Base-by-base conservation (phyloP, 2,329 filamentous ascomycete species). In the Stagonosporopsis tanaceti region DNA sequence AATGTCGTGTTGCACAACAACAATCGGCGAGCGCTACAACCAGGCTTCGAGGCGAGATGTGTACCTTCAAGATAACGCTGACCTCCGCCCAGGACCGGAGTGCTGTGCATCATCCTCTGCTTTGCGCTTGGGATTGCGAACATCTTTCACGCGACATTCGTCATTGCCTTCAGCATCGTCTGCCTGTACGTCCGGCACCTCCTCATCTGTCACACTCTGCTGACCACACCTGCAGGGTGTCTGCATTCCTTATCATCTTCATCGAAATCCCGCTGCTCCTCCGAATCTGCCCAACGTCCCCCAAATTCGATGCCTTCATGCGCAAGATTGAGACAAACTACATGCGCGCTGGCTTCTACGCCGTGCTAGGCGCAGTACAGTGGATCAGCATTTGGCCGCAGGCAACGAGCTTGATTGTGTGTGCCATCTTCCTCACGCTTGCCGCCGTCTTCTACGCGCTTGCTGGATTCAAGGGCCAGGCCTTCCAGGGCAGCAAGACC, bases 251-350 rank as follows among this genome's bases (percentile, higher is more conserved):
- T 66, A 79, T 82, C 68, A 75, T 82, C 69, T 82, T 83, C 71
- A 79, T 82, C 65, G 81, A 99, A 78, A 89, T 99, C 17, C 95
- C 95, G 27, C 89, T 98, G 58, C 90, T 99, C 56, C 89, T 99
- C 61, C 91, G 95, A 79, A 97, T 99, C 81, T 99, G 95, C 82
- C 95, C 95, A 57, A 99, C 95, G 6, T 98, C 94, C 14, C 79
- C 89, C 63, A 88, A 86, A 64, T 99, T 99, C 80, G 95, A 99
- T 77, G 82, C 81, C 65, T 89, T 93, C 76, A 94, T 99, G 78
- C 93, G 94, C 78, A 89, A 87, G 72, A 91, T 99, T 82, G 92
- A 92, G 63, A 96, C 93, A 58, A 98, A 97, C 83, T 98, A 93
- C 82, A 96, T 95, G 89, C 93, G 95, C 79, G 94, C 94, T 20